A percentile compares a stretch with the other conserved stretches of the same genome.
These are phyloP conservation scores for Mortierella sp. DNA, from an alignment of 371 early-diverging fungal genomes.

Conservation along the genomic window DNA sequence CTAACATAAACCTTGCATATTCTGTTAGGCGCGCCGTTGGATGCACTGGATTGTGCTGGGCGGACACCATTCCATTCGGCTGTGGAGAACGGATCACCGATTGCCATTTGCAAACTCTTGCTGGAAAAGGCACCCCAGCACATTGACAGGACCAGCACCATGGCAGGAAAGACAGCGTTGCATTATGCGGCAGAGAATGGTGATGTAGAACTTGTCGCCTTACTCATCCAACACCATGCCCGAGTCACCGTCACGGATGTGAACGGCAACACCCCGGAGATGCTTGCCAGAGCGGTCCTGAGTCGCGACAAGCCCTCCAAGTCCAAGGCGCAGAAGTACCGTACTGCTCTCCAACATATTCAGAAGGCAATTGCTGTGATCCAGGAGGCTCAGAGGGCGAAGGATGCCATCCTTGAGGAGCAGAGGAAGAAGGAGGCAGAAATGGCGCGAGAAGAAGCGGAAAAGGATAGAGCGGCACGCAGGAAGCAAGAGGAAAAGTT, in stretches of 20 bases:
- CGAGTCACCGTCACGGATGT: slow-evolving; percentile 29
- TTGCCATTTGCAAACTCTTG: slow-evolving; percentile 30
- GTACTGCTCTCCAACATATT: slow-evolving; percentile 35
- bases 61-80: slow-evolving; percentile 48
- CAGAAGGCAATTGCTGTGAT: slow-evolving; percentile 46
- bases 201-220: slow-evolving; percentile 39
- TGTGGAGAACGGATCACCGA: slow-evolving; percentile 22
- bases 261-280: slow-evolving; percentile 52
- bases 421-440: slow-evolving; percentile 45
- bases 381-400: slow-evolving; percentile 45
- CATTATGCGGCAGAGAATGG: slow-evolving; percentile 55
- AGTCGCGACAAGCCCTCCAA: slow-evolving; percentile 44
- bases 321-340: slow-evolving; percentile 34
- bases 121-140: slow-evolving; percentile 36
- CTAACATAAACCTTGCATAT: background rate
- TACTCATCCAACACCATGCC: slow-evolving; percentile 51
- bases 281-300: slow-evolving; percentile 49
- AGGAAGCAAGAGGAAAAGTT: slow-evolving; percentile 58
- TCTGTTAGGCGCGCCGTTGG: slow-evolving; percentile 36
- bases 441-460: slow-evolving; percentile 51
- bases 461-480: slow-evolving; percentile 51
- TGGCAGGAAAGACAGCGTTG: slow-evolving; percentile 41
- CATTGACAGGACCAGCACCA: slow-evolving; percentile 27
- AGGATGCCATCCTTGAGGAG: slow-evolving; percentile 44
- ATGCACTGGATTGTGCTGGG: slow-evolving; percentile 46